phyloP scores from a whole-genome alignment of 1,139 yeast genomes.

The Scheffersomyces illinoinensis region DNA sequence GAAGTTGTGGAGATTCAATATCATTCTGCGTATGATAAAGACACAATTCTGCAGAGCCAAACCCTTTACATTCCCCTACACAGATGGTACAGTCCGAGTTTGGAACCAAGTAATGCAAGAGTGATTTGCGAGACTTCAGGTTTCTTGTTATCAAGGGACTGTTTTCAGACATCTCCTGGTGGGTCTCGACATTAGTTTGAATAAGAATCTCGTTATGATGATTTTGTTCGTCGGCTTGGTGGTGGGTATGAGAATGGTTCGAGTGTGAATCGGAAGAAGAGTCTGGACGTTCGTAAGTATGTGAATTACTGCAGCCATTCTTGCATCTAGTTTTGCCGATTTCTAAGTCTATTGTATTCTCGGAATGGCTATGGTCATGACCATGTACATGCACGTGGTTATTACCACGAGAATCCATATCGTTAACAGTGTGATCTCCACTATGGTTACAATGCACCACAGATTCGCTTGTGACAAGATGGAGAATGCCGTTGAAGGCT shows the following conservation, averaged over 20 bases:
- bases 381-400: slow-evolving; percentile 11
- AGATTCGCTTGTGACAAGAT: slow-evolving; percentile 74
- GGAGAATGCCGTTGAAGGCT: slow-evolving; percentile 62
- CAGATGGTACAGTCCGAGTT: slow-evolving; percentile 21
- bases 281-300: not conserved
- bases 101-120: slow-evolving; percentile 26
- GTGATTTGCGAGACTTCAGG: slow-evolving; percentile 20
- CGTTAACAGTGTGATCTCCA: slow-evolving; percentile 17
- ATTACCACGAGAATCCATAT: slow-evolving; percentile 9
- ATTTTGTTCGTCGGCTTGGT: not conserved
- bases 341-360: not conserved
- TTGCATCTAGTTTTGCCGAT: not conserved
- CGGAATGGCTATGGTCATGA: slow-evolving; percentile 4
- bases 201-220: not conserved
- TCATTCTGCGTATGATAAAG: slow-evolving; percentile 9
- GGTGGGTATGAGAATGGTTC: slow-evolving; percentile 5
- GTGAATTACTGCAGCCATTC: not conserved
- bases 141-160: slow-evolving; percentile 10
- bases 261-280: not conserved
- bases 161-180: not conserved
- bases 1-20: slow-evolving; percentile 19
- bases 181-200: not conserved
- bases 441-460: slow-evolving; percentile 83
- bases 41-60: slow-evolving; percentile 46
- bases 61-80: slow-evolving; percentile 56